These are phyloP conservation scores for Candida xyloterini DNA, from an alignment of 805 yeast species.

Conservation along the genomic window DNA sequence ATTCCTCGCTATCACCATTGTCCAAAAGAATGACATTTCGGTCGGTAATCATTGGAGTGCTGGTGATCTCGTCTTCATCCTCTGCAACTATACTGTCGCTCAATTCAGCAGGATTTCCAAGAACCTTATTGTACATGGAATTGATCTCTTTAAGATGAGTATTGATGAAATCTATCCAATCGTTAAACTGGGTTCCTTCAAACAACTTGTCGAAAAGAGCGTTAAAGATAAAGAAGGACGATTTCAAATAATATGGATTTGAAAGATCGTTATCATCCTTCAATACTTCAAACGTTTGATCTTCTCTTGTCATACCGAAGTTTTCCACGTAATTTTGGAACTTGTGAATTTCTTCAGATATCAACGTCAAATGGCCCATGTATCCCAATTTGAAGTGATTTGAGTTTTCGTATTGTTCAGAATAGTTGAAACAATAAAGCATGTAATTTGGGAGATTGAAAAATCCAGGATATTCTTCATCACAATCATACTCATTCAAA, in stretches of 20 bases:
- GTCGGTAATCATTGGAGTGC: slow-evolving; percentile 14
- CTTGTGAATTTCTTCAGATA: slow-evolving; percentile 59
- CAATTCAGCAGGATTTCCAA: slow-evolving; percentile 44
- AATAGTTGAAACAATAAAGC: slow-evolving; percentile 28
- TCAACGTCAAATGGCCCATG: slow-evolving; percentile 56
- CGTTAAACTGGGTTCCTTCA: slow-evolving; percentile 22
- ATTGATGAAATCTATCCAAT: slow-evolving; percentile 51
- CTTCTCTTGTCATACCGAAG: slow-evolving; percentile 33
- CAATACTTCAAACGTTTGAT: slow-evolving; percentile 30
- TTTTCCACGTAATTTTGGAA: slow-evolving; percentile 39
- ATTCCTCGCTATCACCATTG: slow-evolving; percentile 43
- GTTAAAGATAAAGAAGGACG: slow-evolving; percentile 32
- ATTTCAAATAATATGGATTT: slow-evolving; percentile 30
- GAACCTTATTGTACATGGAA: slow-evolving; percentile 54
- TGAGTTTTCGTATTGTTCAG: slow-evolving; percentile 31
- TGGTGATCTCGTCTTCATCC: slow-evolving; percentile 22
- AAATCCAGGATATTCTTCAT: slow-evolving; percentile 30
- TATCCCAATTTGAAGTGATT: slow-evolving; percentile 51
- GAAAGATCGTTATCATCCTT: slow-evolving; percentile 27
- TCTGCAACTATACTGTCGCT: slow-evolving; percentile 25
- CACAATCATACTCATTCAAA: slow-evolving; percentile 10
- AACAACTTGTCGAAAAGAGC: slow-evolving; percentile 33
- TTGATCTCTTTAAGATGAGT: slow-evolving; percentile 49
- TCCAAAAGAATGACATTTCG: slow-evolving; percentile 33
- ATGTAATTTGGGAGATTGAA: slow-evolving; percentile 32